Base-by-base conservation (phyloP, 805 yeast genomes). In the Yarrowia porcina region DNA sequence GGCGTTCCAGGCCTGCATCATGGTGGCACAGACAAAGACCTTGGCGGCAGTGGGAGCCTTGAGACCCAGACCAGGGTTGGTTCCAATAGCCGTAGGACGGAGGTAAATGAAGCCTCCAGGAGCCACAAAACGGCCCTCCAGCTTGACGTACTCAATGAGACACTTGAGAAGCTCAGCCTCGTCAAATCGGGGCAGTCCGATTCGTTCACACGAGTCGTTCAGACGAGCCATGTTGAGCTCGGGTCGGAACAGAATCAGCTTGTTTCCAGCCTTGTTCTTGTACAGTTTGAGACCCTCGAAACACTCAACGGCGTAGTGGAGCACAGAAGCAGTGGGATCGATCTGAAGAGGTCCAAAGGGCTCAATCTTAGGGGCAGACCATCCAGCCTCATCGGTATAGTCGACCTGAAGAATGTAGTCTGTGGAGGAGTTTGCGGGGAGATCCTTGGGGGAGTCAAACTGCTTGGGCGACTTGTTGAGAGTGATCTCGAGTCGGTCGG, bases 261-360 rank as follows among this genome's bases (percentile, higher is more conserved):
- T 75, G 66, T 87, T 88, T 21, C 61, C 61, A 47, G 72, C 63
- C 28, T 64, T 68, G 64, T 83, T 84, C 67, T 80, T 77, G 82
- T 92, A 93, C 13, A 97, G 97, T 80, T 93, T 93, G 79, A 93
- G 80, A 68, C 99, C 99, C 79, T 93, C 99, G 68, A 93, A 94
- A 65, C 93, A 82, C 76, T 90, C 97, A 71, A 94, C 93, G 6
- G 96, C 93, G 72, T 93, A 93, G 79, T 93, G 99, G 78, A 93
- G 85, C 41, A 92, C 98, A 74, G 89, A 83, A 21, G 94, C 78
- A 23, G 97, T 86, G 27, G 99, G 99, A 71, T 92, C 97, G 65
- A 93, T 75, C 18, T 79, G 70, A 61, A 93, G 77, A 60, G 84
- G 84, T 61, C 87, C 92, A 73, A 89, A 91, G 25, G 98, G 97